Evolutionary conservation across 2,329 filamentous ascomycete species (phyloP), one percentile per base, ranked within the genome.

Genomic region (Botrytis deweyae): DNA sequence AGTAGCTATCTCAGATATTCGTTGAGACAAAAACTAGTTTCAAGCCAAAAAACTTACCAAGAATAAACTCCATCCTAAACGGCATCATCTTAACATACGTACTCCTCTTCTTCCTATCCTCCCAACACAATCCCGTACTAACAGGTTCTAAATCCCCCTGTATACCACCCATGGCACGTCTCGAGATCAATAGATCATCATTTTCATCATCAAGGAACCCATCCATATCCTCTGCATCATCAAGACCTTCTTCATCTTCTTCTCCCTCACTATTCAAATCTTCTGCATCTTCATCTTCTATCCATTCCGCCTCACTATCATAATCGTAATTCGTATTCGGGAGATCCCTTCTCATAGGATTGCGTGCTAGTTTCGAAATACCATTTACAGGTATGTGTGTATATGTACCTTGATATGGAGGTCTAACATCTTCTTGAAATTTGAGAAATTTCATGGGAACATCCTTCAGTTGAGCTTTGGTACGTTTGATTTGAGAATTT

Each of bases 291-390:
- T 94, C 93, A 76, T 88, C 87, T 80, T 94, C 91, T 66, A 90
- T 87, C 93, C 93, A 97, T 81, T 96, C 93, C 9, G 89, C 92
- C 81, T 97, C 93, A 4, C 93, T 95, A 79, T 96, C 93, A 80
- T 95, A 94, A 76, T 94, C 93, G 80, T 97, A 97, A 78, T 93
- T 87, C 6, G 92, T 86, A 8, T 90, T 88, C 20, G 84, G 82
- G 1, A 94, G 83, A n/a, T 83, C 75, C 81, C 87, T 81, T 77
- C 84, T 81, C 79, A 86, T 77, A 75, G 93, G 85, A 81, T 89
- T 83, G 79, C 88, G 81, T 74, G 88, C 87, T 10, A 90, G 81
- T 65, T 82, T 84, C 6, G 80, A 80, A 75, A 90, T 85, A 44
- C 77, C 82, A 81, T 52, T 86, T 62, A 83, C 82, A 68, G 80